Evolutionary conservation across 345 rosid genomes (phyloP).

Genomic region (Orychophragmus violaceus): DNA sequence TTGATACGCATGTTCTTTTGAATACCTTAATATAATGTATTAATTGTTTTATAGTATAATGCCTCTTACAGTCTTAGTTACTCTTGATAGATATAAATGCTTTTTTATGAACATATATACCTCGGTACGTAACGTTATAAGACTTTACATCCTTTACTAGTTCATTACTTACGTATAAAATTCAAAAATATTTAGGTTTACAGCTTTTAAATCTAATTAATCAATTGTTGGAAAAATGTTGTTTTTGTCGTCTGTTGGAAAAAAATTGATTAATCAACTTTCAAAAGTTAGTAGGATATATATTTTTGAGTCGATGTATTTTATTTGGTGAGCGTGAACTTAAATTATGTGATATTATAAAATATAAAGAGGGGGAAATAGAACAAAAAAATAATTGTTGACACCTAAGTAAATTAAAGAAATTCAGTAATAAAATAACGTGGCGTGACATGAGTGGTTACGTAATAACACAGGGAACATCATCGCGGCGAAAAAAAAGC

Average conservation of each 20-base stretch:
- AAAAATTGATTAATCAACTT: background rate
- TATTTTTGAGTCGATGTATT: background rate
- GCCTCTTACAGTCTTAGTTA: background rate
- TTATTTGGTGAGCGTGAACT: background rate
- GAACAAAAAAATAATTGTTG: background rate
- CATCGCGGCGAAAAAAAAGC: constrained; percentile 28
- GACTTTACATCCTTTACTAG: background rate
- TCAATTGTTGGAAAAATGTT: background rate
- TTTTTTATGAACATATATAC: background rate
- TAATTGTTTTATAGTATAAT: background rate
- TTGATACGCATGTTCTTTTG: constrained; percentile 16
- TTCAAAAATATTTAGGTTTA: background rate
- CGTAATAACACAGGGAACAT: constrained; percentile 34
- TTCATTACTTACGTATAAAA: background rate
- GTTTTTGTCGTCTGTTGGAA: no score
- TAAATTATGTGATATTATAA: background rate
- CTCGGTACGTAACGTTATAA: background rate
- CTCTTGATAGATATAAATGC: no score
- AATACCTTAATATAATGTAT: background rate
- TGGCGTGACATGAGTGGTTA: constrained; percentile 36
- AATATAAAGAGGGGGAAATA: background rate
- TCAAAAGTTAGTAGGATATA: background rate
- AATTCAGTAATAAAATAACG: constrained; percentile 21
- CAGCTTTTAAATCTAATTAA: background rate
- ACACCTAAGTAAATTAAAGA: background rate